phyloP scores from a whole-genome alignment of 2,329 filamentous ascomycete genomes.

The Calonectria ilicicola region DNA sequence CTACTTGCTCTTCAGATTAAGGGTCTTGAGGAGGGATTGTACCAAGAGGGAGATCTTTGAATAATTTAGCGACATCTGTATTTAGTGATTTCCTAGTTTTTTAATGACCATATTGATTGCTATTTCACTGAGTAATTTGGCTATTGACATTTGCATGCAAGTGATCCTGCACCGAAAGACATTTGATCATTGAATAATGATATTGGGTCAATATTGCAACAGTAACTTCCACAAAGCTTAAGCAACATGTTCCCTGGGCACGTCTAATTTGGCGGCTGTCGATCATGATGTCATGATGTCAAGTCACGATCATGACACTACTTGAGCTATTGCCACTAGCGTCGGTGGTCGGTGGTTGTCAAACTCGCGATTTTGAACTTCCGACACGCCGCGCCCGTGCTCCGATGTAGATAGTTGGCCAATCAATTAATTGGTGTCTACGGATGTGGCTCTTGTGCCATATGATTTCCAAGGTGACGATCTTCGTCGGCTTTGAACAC shows the following conservation, averaged over 20 bases:
- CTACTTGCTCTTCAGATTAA: conserved; percentile 66
- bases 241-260: too few species aligned
- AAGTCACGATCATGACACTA: background rate
- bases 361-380: background rate
- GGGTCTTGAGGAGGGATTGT: conserved; percentile 54
- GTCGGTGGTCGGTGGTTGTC: background rate
- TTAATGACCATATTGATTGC: background rate
- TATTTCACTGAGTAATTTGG: too few species aligned
- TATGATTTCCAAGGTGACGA: background rate
- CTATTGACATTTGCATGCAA: background rate
- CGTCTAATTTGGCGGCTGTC: background rate
- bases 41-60: conserved; percentile 48
- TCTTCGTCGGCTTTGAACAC: background rate
- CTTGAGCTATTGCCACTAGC: background rate
- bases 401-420: background rate
- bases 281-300: background rate
- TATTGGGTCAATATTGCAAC: background rate
- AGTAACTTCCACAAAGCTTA: too few species aligned
- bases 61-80: background rate
- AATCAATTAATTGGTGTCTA: background rate
- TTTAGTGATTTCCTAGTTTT: background rate
- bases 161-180: too few species aligned
- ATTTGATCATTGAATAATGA: background rate
- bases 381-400: background rate
- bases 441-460: background rate